phyloP scores from a whole-genome alignment of 257 asterid genomes.

The Gentiana dahurica region DNA sequence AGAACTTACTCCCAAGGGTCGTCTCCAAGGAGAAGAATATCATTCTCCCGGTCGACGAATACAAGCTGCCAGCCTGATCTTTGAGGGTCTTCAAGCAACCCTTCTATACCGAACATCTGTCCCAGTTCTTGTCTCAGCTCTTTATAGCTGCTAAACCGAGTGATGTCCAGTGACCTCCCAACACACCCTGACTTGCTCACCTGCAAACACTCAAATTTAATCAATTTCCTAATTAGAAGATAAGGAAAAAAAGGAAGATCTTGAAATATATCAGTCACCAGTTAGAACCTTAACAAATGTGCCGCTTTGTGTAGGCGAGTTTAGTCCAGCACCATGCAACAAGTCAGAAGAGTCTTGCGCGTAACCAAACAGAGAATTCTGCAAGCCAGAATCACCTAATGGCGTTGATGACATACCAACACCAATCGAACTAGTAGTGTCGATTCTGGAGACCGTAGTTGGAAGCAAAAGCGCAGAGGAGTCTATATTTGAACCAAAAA shows the following conservation, averaged over 20 bases:
- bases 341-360: constrained; percentile 66
- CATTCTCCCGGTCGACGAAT: constrained; percentile 99
- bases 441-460: constrained; percentile 46
- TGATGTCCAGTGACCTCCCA: constrained; percentile 92
- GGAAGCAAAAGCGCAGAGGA: constrained; percentile 68
- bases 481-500: constrained; percentile 53
- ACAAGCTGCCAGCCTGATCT: constrained; percentile 99
- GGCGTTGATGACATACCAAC: constrained; percentile 54
- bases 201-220: constrained; percentile 22
- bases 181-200: constrained; percentile 76
- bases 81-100: constrained; percentile 94
- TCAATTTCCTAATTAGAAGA: constrained; percentile 1
- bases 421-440: constrained; percentile 39
- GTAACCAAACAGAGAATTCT: constrained; percentile 51
- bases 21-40: constrained; percentile 97
- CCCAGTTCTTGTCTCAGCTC: constrained; percentile 91
- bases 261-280: background rate
- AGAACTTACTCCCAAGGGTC: constrained; percentile 96
- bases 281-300: constrained; percentile 71
- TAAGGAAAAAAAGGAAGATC: background rate
- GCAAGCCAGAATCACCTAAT: constrained; percentile 54
- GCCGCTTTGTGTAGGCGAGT: constrained; percentile 40
- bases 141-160: constrained; percentile 85
- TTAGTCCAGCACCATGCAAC: constrained; percentile 53
- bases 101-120: constrained; percentile 83